These are phyloP conservation scores for Diutina scorzettiae DNA, from an alignment of 1,139 yeast species.

Conservation along the genomic window DNA sequence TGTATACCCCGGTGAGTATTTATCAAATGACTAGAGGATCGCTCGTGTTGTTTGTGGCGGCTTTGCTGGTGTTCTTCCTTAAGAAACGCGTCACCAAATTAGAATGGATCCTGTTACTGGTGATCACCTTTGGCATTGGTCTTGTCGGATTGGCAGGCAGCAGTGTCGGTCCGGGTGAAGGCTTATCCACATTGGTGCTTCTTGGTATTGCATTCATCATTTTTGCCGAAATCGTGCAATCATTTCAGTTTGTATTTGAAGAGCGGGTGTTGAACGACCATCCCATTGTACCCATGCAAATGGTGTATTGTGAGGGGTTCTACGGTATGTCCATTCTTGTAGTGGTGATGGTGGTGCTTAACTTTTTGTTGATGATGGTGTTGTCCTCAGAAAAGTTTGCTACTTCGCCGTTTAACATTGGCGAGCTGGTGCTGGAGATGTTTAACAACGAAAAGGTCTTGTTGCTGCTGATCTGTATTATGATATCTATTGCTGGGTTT, in stretches of 20 bases:
- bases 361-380: slow-evolving; percentile 27
- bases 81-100: slow-evolving; percentile 41
- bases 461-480: slow-evolving; percentile 46
- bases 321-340: slow-evolving; percentile 45
- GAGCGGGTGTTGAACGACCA: slow-evolving; percentile 50
- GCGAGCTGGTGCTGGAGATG: slow-evolving; percentile 39
- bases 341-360: slow-evolving; percentile 30
- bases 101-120: slow-evolving; percentile 56
- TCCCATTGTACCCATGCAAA: slow-evolving; percentile 47
- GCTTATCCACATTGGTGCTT: slow-evolving; percentile 17
- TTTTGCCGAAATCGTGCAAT: slow-evolving; percentile 54
- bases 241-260: slow-evolving; percentile 69
- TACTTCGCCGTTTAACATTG: slow-evolving; percentile 45
- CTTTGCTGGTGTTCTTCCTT: slow-evolving; percentile 55
- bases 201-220: slow-evolving; percentile 51
- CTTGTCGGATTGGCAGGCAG: slow-evolving; percentile 66
- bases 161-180: slow-evolving; percentile 11
- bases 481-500: slow-evolving; percentile 63
- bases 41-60: slow-evolving; percentile 64
- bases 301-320: slow-evolving; percentile 68
- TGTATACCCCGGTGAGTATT: slow-evolving; percentile 70
- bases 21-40: slow-evolving; percentile 83
- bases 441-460: slow-evolving; percentile 30
- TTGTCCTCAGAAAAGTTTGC: slow-evolving; percentile 21
- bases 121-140: slow-evolving; percentile 57